phyloP scores from a whole-genome alignment of 1,284 basidiomycete species.

The Ceratobasidium sp. region DNA sequence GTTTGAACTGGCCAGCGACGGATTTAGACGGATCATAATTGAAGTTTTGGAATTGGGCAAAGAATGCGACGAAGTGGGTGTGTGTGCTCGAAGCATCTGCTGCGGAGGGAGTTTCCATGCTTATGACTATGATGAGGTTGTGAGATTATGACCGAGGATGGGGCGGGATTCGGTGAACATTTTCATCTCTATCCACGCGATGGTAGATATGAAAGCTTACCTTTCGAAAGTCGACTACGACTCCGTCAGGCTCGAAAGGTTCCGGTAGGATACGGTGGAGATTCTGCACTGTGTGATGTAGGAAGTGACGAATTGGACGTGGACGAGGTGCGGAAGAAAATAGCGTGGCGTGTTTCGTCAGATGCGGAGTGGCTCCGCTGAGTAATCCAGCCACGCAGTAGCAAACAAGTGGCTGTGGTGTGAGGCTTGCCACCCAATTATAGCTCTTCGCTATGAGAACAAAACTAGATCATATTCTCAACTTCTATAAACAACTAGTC shows the following conservation, averaged over 20 bases:
- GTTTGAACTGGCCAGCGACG: constrained; percentile 4
- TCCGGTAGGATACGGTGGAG: too few relatives aligned
- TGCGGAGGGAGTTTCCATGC: too few relatives aligned
- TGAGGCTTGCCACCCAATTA: too few relatives aligned
- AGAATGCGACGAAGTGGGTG: constrained; percentile 23
- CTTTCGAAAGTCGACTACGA: too few relatives aligned
- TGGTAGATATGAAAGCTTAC: too few relatives aligned
- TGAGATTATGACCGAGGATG: not conserved
- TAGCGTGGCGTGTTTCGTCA: not conserved
- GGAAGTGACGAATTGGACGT: not conserved
- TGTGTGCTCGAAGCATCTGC: constrained; percentile 16
- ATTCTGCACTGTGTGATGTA: too few relatives aligned
- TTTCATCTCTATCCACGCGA: too few relatives aligned
- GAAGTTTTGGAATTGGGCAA: constrained; percentile 15
- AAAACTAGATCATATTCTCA: too few relatives aligned
- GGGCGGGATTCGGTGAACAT: too few relatives aligned
- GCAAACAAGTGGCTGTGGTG: not conserved
- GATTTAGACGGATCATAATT: constrained; percentile 24
- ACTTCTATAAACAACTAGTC: too few relatives aligned
- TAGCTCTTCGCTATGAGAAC: too few relatives aligned
- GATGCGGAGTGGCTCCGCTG: not conserved
- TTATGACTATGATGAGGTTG: not conserved
- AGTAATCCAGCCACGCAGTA: not conserved
- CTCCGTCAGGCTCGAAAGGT: too few relatives aligned
- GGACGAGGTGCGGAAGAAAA: not conserved